Evolutionary conservation across 1,139 yeast genomes (phyloP), one percentile per base, ranked within the genome.

Genomic region (Nakaseomyces nivariensis): DNA sequence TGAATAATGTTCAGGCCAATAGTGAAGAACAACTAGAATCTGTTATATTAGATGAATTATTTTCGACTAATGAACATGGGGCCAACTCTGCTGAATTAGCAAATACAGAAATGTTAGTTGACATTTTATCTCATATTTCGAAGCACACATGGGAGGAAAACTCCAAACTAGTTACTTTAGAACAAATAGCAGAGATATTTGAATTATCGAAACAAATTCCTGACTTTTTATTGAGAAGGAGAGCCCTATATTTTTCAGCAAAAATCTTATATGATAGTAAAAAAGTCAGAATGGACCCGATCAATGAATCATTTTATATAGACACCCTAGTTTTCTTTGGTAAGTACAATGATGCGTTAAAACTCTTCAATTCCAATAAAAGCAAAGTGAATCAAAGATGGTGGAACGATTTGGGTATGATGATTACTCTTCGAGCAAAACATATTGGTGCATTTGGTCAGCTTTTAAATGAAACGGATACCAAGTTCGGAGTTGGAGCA

Each of bases 351-450:
- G 58, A 59, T 34, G 72, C 72, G 0, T 55, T 55, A 5, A 50
- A 53, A 7, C 51, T 69, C 13, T 61, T 68, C 46, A 47, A 54
- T 22, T 56, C 61, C 7, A 55, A 56, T 29, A 55, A 59, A 41
- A 58, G 53, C 5, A 62, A 60, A 27, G 59, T 67, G 1, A 52
- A 62, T 32, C 62, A 68, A 49, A 55, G 68, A 45, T 70, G 72
- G 72, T 69, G 73, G 73, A 58, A 63, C 52, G 72, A 69, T 49
- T 49, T 68, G 43, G 67, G 71, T 25, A 53, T 68, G 57, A 63
- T 64, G 57, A 57, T 66, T 11, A 54, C 63, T 25, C 51, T 70
- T 37, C 58, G 64, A 9, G 50, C 59, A 8, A 63, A 63, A n/a
- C 58, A 67, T 45, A 47, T 69, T 13, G 57, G 54, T n/a, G 55